phyloP scores from a whole-genome alignment of 495 filamentous ascomycete genomes.

The Xylaria bambusicola region DNA sequence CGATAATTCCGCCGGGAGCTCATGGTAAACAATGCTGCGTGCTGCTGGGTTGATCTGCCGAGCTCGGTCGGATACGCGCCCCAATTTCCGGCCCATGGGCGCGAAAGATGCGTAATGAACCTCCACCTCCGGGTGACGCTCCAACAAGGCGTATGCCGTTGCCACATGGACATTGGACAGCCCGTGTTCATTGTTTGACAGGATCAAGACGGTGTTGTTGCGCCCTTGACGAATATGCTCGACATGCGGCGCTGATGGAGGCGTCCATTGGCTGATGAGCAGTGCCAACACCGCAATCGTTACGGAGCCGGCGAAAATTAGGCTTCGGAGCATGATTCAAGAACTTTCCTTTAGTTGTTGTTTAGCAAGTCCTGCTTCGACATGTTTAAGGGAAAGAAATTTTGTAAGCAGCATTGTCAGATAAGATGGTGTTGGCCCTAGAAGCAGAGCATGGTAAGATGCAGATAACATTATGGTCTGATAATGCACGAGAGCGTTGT shows the following conservation, averaged over 20 bases:
- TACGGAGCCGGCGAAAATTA: neutral
- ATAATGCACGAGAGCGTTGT: no score
- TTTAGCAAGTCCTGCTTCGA: no score
- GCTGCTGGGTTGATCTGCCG: constrained; percentile 2
- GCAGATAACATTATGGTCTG: no score
- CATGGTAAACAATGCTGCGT: constrained; percentile 4
- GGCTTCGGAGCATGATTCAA: constrained; percentile 1
- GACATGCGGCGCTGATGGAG: neutral
- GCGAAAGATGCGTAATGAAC: constrained; percentile 21
- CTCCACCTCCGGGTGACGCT: constrained; percentile 16
- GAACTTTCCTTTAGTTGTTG: neutral
- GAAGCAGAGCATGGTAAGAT: no score
- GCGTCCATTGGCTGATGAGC: constrained; percentile 2
- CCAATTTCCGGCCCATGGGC: neutral
- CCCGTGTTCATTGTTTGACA: constrained; percentile 19
- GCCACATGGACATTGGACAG: constrained; percentile 16
- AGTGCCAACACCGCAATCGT: constrained; percentile 9
- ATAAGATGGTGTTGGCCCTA: no score
- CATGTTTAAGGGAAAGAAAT: no score
- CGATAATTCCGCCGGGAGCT: no score
- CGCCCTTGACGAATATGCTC: neutral
- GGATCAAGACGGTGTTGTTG: constrained; percentile 21
- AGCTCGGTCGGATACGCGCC: constrained; percentile 10
- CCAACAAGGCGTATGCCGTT: constrained; percentile 13
- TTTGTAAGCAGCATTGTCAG: no score